Base-by-base conservation (phyloP, 2,329 filamentous ascomycete genomes). In the Neofusicoccum parvum region DNA sequence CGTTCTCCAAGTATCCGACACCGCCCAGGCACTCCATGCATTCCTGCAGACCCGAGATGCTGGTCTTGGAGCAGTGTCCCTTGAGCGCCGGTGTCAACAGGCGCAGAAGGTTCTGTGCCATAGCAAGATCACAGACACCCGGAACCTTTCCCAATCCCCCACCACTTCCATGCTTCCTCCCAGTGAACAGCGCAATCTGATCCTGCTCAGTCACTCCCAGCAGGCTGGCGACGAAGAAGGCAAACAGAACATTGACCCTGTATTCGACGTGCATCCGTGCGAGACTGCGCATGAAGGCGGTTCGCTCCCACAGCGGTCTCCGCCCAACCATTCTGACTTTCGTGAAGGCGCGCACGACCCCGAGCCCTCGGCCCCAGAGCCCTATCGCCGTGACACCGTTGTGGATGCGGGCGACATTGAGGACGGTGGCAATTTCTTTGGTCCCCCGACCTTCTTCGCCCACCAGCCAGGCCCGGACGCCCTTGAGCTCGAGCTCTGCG, bases 11-110 rank as follows among this genome's bases (percentile, higher is more conserved):
- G 69, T 90, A 91, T 0, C 89, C 88, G 0, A 90, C 84, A 0
- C 88, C 88, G 7, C 88, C 88, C 0, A 91, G 80, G 1, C 82
- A 80, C 71, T 90, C 88, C 85, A 90, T 88, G 71, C 84, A 86
- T 14, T 81, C 81, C 68, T 83, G 82, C 17, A 89, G 72, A 3
- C 84, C 79, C 9, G 79, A 78, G 48, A 86, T 82, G 7, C 80
- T 78, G 10, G 78, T 76, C 69, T 81, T 84, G 75, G 83, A 86
- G 5, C 82, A 83, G 68, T 86, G 81, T 3, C 86, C 86, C 72
- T 90, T 90, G 64, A 85, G 78, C 15, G 89, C 75, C 5, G 87
- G 88, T 12, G 86, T 87, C 4, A 90, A 73, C 1, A 88, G 76
- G 7, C 87, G 81, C 14, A 90, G 75, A 1, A 90, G 78, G 0